Conservation (phyloP, 2,329 filamentous ascomycete species). For the Fusarium phyllophilum region DNA sequence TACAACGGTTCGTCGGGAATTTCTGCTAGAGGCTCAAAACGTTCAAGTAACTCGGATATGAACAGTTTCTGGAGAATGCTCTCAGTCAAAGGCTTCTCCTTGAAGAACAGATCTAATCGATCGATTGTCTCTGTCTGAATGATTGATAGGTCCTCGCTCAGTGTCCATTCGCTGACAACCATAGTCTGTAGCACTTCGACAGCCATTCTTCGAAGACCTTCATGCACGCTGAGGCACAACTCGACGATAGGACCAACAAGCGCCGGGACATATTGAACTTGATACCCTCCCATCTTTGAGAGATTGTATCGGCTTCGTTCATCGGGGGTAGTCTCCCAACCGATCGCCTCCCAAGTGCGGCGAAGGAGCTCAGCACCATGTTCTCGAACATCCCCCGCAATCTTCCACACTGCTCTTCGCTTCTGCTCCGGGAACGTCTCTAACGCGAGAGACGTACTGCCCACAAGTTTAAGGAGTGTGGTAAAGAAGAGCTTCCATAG, state of each 20-base stretch:
- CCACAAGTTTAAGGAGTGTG: slow-evolving; percentile 87
- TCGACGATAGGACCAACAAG: slow-evolving; percentile 92
- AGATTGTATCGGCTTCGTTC: slow-evolving; percentile 82
- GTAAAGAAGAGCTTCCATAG: slow-evolving; percentile 95
- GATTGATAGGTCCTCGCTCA: slow-evolving; percentile 90
- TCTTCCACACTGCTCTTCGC: slow-evolving; percentile 96
- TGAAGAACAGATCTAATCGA: slow-evolving; percentile 89
- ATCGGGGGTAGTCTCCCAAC: slow-evolving; percentile 89
- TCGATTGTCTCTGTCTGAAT: slow-evolving; percentile 98
- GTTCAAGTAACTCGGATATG: slow-evolving; percentile 81
- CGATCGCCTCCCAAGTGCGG: slow-evolving; percentile 92
- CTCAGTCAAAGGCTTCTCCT: slow-evolving; percentile 86
- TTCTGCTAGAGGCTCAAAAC: slow-evolving; percentile 78
- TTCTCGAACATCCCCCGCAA: slow-evolving; percentile 94
- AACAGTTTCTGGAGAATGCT: slow-evolving; percentile 93
- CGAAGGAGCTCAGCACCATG: slow-evolving; percentile 87
- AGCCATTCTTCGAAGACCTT: slow-evolving; percentile 87
- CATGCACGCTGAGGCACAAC: slow-evolving; percentile 93
- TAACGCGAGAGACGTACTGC: slow-evolving; percentile 86
- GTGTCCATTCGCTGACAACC: slow-evolving; percentile 97
- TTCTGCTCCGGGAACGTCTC: slow-evolving; percentile 99
- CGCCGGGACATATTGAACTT: slow-evolving; percentile 96
- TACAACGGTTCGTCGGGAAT: slow-evolving; percentile 78
- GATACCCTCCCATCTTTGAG: slow-evolving; percentile 90
- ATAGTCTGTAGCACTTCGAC: slow-evolving; percentile 96